Evolutionary conservation across 163 green algal species (phyloP), one percentile per base, ranked within the genome.

Genomic region (Volvox carteri): DNA sequence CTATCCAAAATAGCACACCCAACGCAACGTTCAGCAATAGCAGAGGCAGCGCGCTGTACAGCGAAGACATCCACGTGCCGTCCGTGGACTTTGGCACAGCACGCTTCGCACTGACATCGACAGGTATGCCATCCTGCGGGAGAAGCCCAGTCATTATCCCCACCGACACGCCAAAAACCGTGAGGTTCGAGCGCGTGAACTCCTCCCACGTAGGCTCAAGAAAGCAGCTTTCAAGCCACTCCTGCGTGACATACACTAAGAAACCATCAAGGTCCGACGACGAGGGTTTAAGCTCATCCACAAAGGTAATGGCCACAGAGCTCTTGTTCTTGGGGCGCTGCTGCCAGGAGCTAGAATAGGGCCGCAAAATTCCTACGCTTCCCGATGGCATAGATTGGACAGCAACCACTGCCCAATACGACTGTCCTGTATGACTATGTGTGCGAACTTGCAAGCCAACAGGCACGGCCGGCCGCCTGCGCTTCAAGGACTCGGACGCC

Each of bases 71-170:
- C 68, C n/a, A 19, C 2, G 9, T 8, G 3, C 7, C 78, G 23
- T 25, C 21, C 37, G 6, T 4, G 19, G 16, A n/a, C 21, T 28
- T 75, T 23, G 14, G 48, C 9, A 28, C 37, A n/a, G 37, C 78
- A 41, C 56, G 39, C 56, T 65, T 39, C 30, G 44, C 75, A 37
- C 44, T 23, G 4, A 65, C 19, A 5, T n/a, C n/a, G 8, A 74
- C 50, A 4, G 83, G 46, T 14, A 56, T 48, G 11, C 67, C 67
- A 3, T 60, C 83, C 1, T 11, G 68, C 0, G 67, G 67, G 18
- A 88, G 68, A 33, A 81, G 48, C 11, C 83, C 67, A 16, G 68
- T 62, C 68, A 88, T 88, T 18, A 81, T 81, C 6, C 65, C 83
- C 2, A 70, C 83, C 12, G 83, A 81, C 0, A 23, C 68, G 14